A percentile compares a stretch with the other conserved stretches of the same genome.
These are phyloP conservation scores for Malassezia globosa DNA, from an alignment of 1,284 basidiomycete species.

Conservation along the genomic window DNA sequence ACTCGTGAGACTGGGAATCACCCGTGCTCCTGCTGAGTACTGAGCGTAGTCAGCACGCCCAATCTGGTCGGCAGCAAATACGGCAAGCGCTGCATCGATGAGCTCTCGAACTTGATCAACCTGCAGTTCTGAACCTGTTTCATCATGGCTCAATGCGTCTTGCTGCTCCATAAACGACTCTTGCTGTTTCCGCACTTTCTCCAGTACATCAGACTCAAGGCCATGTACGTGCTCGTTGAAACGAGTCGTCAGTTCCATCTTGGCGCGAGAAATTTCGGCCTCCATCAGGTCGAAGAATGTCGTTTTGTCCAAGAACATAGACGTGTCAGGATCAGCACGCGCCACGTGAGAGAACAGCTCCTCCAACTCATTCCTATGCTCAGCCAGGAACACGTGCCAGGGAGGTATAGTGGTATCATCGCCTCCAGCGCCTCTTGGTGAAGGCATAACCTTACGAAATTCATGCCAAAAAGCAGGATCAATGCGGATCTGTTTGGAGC, in stretches of 20 bases:
- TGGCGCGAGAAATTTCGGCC: slow-evolving; percentile 42
- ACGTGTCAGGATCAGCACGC: not conserved
- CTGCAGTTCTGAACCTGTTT: slow-evolving; percentile 9
- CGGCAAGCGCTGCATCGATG: slow-evolving; percentile 59
- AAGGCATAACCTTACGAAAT: slow-evolving; percentile 49
- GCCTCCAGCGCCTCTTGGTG: not conserved
- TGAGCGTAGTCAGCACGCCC: slow-evolving; percentile 74
- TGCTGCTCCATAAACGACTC: slow-evolving; percentile 26
- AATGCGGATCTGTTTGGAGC: slow-evolving; percentile 47
- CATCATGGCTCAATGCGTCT: slow-evolving; percentile 14
- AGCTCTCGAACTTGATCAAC: slow-evolving; percentile 49
- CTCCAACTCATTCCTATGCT: slow-evolving; percentile 9
- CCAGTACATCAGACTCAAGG: slow-evolving; percentile 24
- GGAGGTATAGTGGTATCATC: not conserved
- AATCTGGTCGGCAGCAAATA: slow-evolving; percentile 64
- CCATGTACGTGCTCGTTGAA: slow-evolving; percentile 35
- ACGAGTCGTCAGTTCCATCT: slow-evolving; percentile 32
- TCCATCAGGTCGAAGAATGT: slow-evolving; percentile 30
- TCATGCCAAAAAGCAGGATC: slow-evolving; percentile 51
- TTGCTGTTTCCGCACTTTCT: slow-evolving; percentile 24
- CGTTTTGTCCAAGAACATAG: slow-evolving; percentile 3
- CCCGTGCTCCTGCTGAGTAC: slow-evolving; percentile 65
- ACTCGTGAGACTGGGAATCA: slow-evolving; percentile 66
- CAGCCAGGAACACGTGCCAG: slow-evolving; percentile 4
- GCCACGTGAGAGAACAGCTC: not conserved